Conservation (phyloP, 176 grass and related monocot genomes). For the Saccharum spontaneum region DNA sequence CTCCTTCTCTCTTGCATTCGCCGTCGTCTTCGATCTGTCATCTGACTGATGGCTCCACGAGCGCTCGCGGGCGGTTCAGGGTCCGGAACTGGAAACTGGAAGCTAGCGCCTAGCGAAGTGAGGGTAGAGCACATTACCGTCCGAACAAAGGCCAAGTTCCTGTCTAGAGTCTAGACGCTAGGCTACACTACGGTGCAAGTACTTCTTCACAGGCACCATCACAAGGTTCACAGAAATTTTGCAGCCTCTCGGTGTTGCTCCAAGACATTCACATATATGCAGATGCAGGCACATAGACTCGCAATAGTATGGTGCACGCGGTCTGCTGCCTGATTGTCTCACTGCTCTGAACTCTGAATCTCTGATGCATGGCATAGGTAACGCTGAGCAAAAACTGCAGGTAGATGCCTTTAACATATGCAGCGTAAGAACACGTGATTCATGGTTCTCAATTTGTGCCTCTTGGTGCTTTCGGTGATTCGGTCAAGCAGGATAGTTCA, state of each 20-base stretch:
- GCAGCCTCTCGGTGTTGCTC: background rate
- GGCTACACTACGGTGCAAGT: background rate
- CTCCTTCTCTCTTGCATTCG: background rate
- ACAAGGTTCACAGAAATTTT: background rate
- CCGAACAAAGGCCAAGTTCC: background rate
- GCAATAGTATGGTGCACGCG: too few relatives aligned
- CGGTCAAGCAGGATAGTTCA: too few relatives aligned
- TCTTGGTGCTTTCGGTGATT: too few relatives aligned
- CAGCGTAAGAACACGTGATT: too few relatives aligned
- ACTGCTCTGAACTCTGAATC: conserved; percentile 1
- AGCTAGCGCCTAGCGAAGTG: conserved; percentile 8
- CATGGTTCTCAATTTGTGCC: too few relatives aligned
- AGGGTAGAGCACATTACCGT: background rate
- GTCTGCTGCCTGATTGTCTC: background rate
- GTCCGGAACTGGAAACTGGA: conserved; percentile 42
- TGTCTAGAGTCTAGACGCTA: background rate
- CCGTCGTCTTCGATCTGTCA: conserved; percentile 4
- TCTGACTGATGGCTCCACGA: conserved; percentile 18
- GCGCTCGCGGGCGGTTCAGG: background rate
- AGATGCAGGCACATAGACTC: too few relatives aligned
- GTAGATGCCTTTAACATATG: too few relatives aligned
- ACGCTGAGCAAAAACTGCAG: background rate
- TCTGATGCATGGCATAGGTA: conserved; percentile 1
- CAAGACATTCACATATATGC: background rate
- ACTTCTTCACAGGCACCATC: background rate